Evolutionary conservation across 495 filamentous ascomycete species (phyloP).

Genomic region (Penicillium odoratum): DNA sequence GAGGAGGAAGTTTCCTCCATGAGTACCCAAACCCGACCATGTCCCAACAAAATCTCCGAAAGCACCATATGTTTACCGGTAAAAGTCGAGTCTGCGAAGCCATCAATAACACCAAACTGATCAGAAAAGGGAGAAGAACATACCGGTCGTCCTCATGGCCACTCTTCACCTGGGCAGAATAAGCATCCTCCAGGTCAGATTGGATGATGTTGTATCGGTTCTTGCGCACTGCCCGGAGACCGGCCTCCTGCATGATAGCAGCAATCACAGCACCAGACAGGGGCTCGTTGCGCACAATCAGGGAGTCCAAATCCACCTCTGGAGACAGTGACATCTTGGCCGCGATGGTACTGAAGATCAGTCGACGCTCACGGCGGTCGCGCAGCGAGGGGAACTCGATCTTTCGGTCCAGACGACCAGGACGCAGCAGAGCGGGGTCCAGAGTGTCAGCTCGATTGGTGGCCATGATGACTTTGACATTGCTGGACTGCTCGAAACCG

Average conservation of each 20-base stretch:
- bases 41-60: constrained; percentile 14
- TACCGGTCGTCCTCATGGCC: constrained; percentile 67
- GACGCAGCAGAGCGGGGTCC: constrained; percentile 89
- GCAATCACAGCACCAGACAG: constrained; percentile 94
- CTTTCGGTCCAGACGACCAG: constrained; percentile 94
- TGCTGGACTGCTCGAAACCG: constrained; percentile 96
- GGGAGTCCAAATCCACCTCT: constrained; percentile 91
- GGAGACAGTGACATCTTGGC: constrained; percentile 94
- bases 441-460: constrained; percentile 97
- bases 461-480: constrained; percentile 99
- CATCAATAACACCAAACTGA: constrained; percentile 19
- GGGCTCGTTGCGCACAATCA: constrained; percentile 96
- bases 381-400: constrained; percentile 94
- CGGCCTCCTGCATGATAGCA: constrained; percentile 98
- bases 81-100: constrained; percentile 53
- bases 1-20: constrained; percentile 3
- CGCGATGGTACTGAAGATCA: constrained; percentile 96
- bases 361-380: constrained; percentile 86
- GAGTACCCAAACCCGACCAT: constrained; percentile 20
- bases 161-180: constrained; percentile 91
- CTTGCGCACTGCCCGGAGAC: constrained; percentile 91
- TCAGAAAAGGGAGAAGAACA: constrained; percentile 17
- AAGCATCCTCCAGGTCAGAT: constrained; percentile 91
- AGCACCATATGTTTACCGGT: constrained; percentile 40
- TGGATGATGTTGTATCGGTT: constrained; percentile 99